Base-by-base conservation (phyloP, 2,329 filamentous ascomycete genomes). In the Paraconiothyrium sp. region DNA sequence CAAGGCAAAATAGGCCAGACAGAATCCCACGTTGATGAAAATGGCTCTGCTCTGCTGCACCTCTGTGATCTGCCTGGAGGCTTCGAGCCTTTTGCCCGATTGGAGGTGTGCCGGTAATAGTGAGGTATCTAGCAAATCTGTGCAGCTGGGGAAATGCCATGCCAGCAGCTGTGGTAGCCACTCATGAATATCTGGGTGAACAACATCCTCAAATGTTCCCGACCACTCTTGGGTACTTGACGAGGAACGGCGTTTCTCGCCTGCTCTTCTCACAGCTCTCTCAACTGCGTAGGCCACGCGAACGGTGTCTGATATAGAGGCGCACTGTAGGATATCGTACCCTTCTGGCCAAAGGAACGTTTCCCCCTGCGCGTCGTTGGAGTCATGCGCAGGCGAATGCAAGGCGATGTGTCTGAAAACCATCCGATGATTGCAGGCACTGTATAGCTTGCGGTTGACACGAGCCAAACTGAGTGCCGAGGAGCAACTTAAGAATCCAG, bases 131-230 rank as follows among this genome's bases (percentile, higher is more conserved):
- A 64, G 58, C n/a, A 73, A 48, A 3, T 30, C 10, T 16, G 27
- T 51, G 14, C 58, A 34, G 2, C 51, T 61, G 22, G 69, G 66
- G 54, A 72, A 64, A n/a, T 63, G 63, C 10, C 69, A 50, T 30
- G 63, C 65, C 8, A 70, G 27, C 30, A 72, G 50, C 9, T 72
- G 70, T 14, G 70, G 70, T 8, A 73, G 59, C 71, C 69, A 71
- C 11, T 67, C 54, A 14, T 52, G 55, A 14, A 72, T 22, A 20
- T 66, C 65, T 10, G 37, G 57, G 5, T 41, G 39, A 44, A 55
- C 9, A 10, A 5, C 27, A 44, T 7, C 30, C 52, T 4, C 49
- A 34, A 1, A 16, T 9, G 30, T 35, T 20, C 13, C 35, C 9
- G 24, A 34, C n/a, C 56, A 52, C 11, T n/a, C 44, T 54, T 22